These are phyloP conservation scores for Beauveria asiatica DNA, from an alignment of 2,329 filamentous ascomycete species.

Conservation along the genomic window DNA sequence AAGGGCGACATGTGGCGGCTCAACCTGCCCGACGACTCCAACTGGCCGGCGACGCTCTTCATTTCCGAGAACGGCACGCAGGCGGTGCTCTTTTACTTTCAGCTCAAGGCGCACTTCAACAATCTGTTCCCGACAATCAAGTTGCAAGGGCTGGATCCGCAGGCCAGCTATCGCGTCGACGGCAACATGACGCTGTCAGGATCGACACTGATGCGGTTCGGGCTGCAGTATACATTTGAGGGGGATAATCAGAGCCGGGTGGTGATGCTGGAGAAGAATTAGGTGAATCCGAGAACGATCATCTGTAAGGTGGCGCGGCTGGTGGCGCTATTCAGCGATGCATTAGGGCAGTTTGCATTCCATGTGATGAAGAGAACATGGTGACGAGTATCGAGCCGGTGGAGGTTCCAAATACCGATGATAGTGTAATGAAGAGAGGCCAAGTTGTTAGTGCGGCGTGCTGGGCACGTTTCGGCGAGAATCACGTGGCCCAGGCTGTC, in stretches of 20 bases:
- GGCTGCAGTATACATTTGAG: conserved; percentile 43
- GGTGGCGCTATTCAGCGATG: no score
- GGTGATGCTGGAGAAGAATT: conserved; percentile 41
- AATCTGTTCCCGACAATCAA: conserved; percentile 44
- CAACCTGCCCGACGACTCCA: conserved; percentile 46
- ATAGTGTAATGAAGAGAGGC: no score
- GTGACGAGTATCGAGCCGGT: no score
- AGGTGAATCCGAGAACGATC: neutral
- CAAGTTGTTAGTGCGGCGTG: neutral
- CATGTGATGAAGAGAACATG: no score
- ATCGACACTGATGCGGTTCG: conserved; percentile 53
- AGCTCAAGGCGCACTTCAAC: conserved; percentile 44
- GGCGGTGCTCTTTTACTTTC: conserved; percentile 52
- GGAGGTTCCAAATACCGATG: no score
- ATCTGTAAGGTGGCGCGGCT: no score
- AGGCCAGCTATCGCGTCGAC: conserved; percentile 44
- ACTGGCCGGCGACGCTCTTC: conserved; percentile 55
- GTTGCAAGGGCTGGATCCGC: conserved; percentile 47
- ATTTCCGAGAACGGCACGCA: conserved; percentile 40
- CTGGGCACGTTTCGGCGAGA: neutral
- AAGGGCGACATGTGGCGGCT: conserved; percentile 52
- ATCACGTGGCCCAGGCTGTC: conserved; percentile 1
- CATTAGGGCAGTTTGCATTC: no score
- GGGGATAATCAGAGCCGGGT: conserved; percentile 50
- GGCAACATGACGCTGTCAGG: conserved; percentile 46